A percentile compares a stretch with the other conserved stretches of the same genome.
Evolutionary conservation across 768 basidiomycete genomes (phyloP).

Genomic region (Leccinum fibrillosum): DNA sequence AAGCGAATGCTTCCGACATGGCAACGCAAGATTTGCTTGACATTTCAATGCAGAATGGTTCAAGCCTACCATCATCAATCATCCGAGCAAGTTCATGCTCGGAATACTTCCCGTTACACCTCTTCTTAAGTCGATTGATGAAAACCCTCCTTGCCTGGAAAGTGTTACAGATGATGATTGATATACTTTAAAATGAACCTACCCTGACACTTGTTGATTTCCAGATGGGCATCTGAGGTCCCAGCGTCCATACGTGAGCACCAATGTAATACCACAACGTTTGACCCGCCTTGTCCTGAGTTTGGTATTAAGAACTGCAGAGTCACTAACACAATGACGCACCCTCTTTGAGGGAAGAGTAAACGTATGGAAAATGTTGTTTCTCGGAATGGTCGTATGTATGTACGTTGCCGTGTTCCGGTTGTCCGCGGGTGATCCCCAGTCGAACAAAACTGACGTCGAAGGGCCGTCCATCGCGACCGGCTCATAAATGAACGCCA

Average conservation of each 20-base stretch:
- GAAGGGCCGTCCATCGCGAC: conserved; percentile 47
- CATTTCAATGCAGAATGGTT: conserved; percentile 44
- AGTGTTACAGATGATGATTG: neutral
- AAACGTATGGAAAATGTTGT: conserved; percentile 47
- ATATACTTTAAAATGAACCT: neutral
- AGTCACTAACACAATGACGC: neutral
- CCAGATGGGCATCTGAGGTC: conserved; percentile 36
- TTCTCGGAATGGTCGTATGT: conserved; percentile 14
- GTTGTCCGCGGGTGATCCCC: conserved; percentile 40
- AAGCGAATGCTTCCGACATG: conserved; percentile 24
- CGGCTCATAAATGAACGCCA: conserved; percentile 56
- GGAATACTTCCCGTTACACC: conserved; percentile 31
- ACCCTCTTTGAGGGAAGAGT: conserved; percentile 46
- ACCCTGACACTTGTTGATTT: conserved; percentile 36
- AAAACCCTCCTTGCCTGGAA: conserved; percentile 32
- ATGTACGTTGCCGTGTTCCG: conserved; percentile 35
- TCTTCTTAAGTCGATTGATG: conserved; percentile 34
- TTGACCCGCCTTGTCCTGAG: conserved; percentile 30
- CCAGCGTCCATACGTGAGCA: conserved; percentile 41
- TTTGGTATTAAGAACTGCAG: conserved; percentile 1
- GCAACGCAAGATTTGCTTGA: conserved; percentile 19
- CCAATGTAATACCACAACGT: conserved; percentile 49
- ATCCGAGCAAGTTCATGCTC: conserved; percentile 34
- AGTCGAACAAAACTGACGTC: conserved; percentile 50
- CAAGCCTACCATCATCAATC: conserved; percentile 41